Conservation (phyloP, 2,329 filamentous ascomycete genomes). For the Apiospora saccharicola region DNA sequence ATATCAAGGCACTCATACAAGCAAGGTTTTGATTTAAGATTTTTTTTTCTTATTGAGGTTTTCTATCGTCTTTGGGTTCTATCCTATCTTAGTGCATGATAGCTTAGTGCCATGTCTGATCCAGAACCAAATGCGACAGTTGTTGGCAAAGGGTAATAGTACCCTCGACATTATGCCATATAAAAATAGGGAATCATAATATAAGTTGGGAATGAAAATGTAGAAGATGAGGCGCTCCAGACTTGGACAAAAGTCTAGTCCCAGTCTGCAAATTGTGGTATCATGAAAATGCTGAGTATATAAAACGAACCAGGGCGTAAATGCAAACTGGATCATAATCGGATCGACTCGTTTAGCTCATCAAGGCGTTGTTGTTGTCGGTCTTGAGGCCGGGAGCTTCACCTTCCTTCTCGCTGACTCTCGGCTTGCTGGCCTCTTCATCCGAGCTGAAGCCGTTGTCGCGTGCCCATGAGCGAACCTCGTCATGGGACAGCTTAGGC, state of each 20-base stretch:
- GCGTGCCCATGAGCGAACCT: constrained; percentile 59
- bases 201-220: not conserved
- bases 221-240: constrained; percentile 2
- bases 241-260: not conserved
- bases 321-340: not conserved
- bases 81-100: constrained; percentile 13
- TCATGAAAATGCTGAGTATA: not conserved
- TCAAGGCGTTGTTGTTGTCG: constrained; percentile 22
- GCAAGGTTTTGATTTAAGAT: not conserved
- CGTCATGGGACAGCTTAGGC: constrained; percentile 57
- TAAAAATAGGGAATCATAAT: constrained; percentile 17
- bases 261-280: constrained; percentile 13
- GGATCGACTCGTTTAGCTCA: constrained; percentile 9
- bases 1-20: not conserved
- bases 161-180: constrained; percentile 9
- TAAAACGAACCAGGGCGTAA: not conserved
- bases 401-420: constrained; percentile 17
- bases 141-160: not conserved
- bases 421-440: constrained; percentile 11
- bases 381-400: not conserved
- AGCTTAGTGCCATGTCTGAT: not conserved
- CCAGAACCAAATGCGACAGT: not conserved
- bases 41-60: constrained; percentile 7
- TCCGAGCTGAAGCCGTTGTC: constrained; percentile 38
- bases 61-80: constrained; percentile 7